A percentile compares a stretch with the other conserved stretches of the same genome.
These are phyloP conservation scores for Flammula alnicola DNA, from an alignment of 1,284 basidiomycete species.

Conservation along the genomic window DNA sequence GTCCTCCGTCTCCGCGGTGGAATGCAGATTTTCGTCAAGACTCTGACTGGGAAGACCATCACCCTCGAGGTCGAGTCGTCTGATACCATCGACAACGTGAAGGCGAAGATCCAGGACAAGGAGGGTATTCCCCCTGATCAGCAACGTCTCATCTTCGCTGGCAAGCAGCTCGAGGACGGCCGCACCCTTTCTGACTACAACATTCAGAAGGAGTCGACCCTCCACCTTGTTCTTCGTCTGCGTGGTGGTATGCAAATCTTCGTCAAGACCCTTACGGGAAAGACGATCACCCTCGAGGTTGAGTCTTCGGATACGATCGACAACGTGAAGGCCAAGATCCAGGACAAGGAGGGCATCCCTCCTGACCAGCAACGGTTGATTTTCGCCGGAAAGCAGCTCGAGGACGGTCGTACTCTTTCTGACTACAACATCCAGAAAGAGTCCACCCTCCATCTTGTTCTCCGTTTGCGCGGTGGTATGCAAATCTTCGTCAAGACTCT, in stretches of 20 bases:
- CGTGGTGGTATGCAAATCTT: slow-evolving; percentile 92
- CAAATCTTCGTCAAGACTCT: slow-evolving; percentile 75
- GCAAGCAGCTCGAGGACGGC: slow-evolving; percentile 86
- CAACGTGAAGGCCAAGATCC: slow-evolving; percentile 86
- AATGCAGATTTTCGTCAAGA: no score
- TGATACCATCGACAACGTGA: no score
- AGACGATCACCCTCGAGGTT: slow-evolving; percentile 94
- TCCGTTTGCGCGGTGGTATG: slow-evolving; percentile 76
- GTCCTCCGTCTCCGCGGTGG: no score
- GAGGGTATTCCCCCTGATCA: no score
- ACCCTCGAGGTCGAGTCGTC: no score
- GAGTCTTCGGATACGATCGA: slow-evolving; percentile 92
- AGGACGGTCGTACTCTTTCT: slow-evolving; percentile 64
- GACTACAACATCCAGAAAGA: slow-evolving; percentile 76
- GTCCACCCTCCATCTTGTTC: slow-evolving; percentile 64
- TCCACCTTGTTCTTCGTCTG: slow-evolving; percentile 84
- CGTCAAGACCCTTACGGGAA: slow-evolving; percentile 87
- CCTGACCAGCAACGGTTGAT: slow-evolving; percentile 42
- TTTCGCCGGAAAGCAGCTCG: slow-evolving; percentile 66
- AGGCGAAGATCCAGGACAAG: no score
- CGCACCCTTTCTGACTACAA: slow-evolving; percentile 83
- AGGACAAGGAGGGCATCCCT: slow-evolving; percentile 77
- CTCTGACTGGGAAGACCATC: no score
- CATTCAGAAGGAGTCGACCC: slow-evolving; percentile 78
- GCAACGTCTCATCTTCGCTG: slow-evolving; percentile 89